Evolutionary conservation across 805 yeast genomes (phyloP), one percentile per base, ranked within the genome.

Genomic region (Ascoidea tarda): DNA sequence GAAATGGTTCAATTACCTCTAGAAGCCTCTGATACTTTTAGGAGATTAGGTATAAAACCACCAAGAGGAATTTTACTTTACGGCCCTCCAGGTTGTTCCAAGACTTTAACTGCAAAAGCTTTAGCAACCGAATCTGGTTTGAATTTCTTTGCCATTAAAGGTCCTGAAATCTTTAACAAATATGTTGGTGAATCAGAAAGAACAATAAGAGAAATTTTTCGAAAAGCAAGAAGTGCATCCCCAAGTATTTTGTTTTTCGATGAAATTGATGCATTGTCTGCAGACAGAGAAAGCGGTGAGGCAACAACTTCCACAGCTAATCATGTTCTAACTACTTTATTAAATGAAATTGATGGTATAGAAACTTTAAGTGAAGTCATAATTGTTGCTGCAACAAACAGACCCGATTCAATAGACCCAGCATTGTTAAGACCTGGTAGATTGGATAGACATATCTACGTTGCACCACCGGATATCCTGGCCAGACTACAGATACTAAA

Each of bases 21-120:
- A 33, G 84, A 83, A 53, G 91, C 93, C 1, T 75, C 86, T 0
- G 89, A 80, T 0, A 75, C 95, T 0, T 93, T 93, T 64, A 71
- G 72, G 16, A 71, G 76, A 47, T 71, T 93, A 12, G 98, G 98
- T 0, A 82, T 93, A 4, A 72, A 78, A 47, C 89, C 98, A 0
- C 99, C 99, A 3, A 85, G 87, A 59, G 99, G 99, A 45, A 84
- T 93, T 1, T 67, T 93, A 49, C 71, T 93, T 21, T 93, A 93
- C 66, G 99, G 99, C 0, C 99, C 99, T 0, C 98, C 99, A 0
- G 99, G 99, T 14, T 91, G 98, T 69, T 90, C 97, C 8, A 91
- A 91, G 62, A 91, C 99, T 0, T 68, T 91, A 56, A 87, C 96
- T 0, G 98, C 97, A 1, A 91, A 91, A 62, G 97, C 97, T 0